Evolutionary conservation across 805 yeast species (phyloP), one percentile per base, ranked within the genome.

Genomic region (Saturnispora quitensis): DNA sequence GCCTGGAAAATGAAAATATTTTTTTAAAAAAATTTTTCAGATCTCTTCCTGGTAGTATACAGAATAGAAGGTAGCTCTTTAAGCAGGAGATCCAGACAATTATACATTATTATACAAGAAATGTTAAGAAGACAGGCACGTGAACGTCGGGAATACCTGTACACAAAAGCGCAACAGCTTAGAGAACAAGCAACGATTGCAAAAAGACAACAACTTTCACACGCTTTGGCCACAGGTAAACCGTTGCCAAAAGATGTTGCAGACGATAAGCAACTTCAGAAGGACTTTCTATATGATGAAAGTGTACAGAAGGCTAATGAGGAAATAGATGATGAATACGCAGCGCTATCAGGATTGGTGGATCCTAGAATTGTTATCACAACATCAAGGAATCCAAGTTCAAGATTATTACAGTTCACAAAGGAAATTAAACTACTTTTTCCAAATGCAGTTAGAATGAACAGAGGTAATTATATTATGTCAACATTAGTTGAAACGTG

Each of bases 321-420:
- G 8, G 62, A 55, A 52, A 80, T 91, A 34, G 99, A 93, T 66
- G 98, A 93, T 63, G 99, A 93, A 70, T 93, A 93, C 68, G 76
- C 86, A 43, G 88, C 85, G 20, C 68, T 89, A 49, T 82, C 93
- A 56, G 99, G 99, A 2, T 74, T 93, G 34, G 77, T 78, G 15
- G 98, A 93, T 55, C 99, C 99, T 15, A 82, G 88, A 59, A 77
- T 93, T 13, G 82, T 93, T 22, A 89, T 93, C 4, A 93, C 99
- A 10, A 93, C 99, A 0, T 86, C 96, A 20, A 76, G 99, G 69
- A 86, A 88, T 59, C 98, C 98, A 8, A 80, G 89, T 27, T 79
- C 93, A 1, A 79, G 89, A 62, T 70, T 93, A 51, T 76, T 87
- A 44, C 99, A 93, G 66, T 93, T 93, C 65, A 83, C 96, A 42